phyloP scores from a whole-genome alignment of 176 grass and related monocot species.

The Hsuehochloa calcarea region DNA sequence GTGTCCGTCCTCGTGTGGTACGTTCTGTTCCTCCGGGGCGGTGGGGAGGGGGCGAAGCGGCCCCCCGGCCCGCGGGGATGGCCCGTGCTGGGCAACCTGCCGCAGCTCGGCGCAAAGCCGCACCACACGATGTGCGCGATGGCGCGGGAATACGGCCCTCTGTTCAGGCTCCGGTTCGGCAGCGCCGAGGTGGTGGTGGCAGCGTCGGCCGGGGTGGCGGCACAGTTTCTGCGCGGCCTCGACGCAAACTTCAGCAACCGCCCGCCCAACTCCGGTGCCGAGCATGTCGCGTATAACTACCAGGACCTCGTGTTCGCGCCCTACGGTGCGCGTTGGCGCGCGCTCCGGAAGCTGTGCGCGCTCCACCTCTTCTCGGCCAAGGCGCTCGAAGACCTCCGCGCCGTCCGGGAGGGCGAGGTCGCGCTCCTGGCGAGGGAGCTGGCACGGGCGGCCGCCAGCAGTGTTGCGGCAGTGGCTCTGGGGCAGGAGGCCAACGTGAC shows the following conservation, averaged over 20 bases:
- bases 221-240: conserved; percentile 55
- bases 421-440: conserved; percentile 35
- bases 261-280: conserved; percentile 75
- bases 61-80: conserved; percentile 67
- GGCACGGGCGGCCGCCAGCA: background rate
- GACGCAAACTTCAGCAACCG: conserved; percentile 71
- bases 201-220: conserved; percentile 46
- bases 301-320: conserved; percentile 86
- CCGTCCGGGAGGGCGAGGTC: conserved; percentile 47
- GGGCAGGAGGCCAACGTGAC: conserved; percentile 56
- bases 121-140: conserved; percentile 60
- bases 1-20: background rate
- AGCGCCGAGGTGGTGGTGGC: conserved; percentile 58
- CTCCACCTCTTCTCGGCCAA: conserved; percentile 59
- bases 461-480: conserved; percentile 5
- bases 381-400: conserved; percentile 52
- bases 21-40: background rate
- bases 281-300: conserved; percentile 86
- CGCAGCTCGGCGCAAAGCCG: conserved; percentile 61
- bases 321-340: conserved; percentile 70
- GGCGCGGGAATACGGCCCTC: conserved; percentile 44
- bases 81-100: conserved; percentile 80
- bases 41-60: background rate
- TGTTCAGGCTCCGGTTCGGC: conserved; percentile 71
- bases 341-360: conserved; percentile 59